phyloP scores from a whole-genome alignment of 495 filamentous ascomycete genomes.

The Eremomyces bilateralis region DNA sequence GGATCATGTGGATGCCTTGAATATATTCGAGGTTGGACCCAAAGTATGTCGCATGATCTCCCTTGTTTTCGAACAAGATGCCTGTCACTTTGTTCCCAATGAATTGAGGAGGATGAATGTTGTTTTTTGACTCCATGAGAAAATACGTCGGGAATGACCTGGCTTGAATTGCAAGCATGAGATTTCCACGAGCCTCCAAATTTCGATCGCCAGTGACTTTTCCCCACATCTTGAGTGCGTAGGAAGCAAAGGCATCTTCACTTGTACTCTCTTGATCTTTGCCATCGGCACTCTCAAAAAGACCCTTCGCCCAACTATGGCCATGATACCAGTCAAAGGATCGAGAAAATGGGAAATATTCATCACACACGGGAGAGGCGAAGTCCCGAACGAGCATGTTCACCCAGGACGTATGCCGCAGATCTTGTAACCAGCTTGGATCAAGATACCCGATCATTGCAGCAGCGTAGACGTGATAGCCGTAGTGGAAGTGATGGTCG shows the following conservation, averaged over 20 bases:
- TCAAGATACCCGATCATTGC: constrained; percentile 71
- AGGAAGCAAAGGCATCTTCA: constrained; percentile 66
- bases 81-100: constrained; percentile 72
- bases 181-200: constrained; percentile 69
- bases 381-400: constrained; percentile 36
- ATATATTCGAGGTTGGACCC: constrained; percentile 61
- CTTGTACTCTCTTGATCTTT: constrained; percentile 85
- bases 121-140: constrained; percentile 46
- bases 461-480: constrained; percentile 79
- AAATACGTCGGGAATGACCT: constrained; percentile 62
- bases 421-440: constrained; percentile 39
- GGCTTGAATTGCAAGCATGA: constrained; percentile 59
- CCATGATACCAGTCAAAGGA: constrained; percentile 88
- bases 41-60: constrained; percentile 90
- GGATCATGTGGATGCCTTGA: constrained; percentile 91
- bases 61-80: constrained; percentile 87
- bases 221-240: constrained; percentile 92
- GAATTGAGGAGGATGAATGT: constrained; percentile 55
- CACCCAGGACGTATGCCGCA: constrained; percentile 52
- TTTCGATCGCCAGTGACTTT: constrained; percentile 45
- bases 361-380: constrained; percentile 57
- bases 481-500: constrained; percentile 89
- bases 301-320: constrained; percentile 87
- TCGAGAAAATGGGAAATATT: constrained; percentile 67
- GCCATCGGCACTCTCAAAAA: constrained; percentile 78